Evolutionary conservation across 495 filamentous ascomycete species (phyloP), one percentile per base, ranked within the genome.

Genomic region (Cercophora samala): DNA sequence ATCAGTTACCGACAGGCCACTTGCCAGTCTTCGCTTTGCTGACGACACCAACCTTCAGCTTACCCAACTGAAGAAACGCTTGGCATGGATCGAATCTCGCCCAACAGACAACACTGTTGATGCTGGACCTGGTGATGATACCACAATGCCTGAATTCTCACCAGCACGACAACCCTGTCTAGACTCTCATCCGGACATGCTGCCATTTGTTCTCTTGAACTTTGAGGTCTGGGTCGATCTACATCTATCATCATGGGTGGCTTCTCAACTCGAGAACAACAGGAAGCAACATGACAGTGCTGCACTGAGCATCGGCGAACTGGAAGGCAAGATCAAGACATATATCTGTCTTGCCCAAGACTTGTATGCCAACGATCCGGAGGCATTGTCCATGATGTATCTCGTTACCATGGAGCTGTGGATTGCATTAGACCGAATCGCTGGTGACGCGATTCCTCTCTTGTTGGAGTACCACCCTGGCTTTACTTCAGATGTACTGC

Each of bases 341-440:
- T 81, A 81, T 58, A 60, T 73, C 58, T 0, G 23, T 0, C 18
- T 24, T n/a, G 78, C 77, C 0, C 22, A 32, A 0, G 0, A 1
- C 4, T 24, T 37, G 2, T 89, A 88, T 66, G 17, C 11, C 0
- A 61, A 64, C 0, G 81, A 83, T 54, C 84, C 87, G 0, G 85
- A 86, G 69, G 76, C 71, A 0, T 69, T 81, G 2, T 91, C 89
- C 1, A 59, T 84, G 0, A 87, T 91, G 86, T 52, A 87, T 1
- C 78, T 92, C 21, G 86, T 81, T 0, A 72, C 85, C 4, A 72
- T 90, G 64, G 87, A 91, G 25, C 66, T 91, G 0, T 92, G 89
- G 88, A 70, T 88, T 46, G 85, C 86, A 19, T 76, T 79, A 58
- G 89, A 91, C 68, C 83, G 78, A 62, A 75, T 77, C 13, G 84